Percentiles rank a stretch among this genome's conserved stretches.
These are phyloP conservation scores for Xylaria castorea DNA, from an alignment of 495 filamentous ascomycete genomes.

Conservation along the genomic window DNA sequence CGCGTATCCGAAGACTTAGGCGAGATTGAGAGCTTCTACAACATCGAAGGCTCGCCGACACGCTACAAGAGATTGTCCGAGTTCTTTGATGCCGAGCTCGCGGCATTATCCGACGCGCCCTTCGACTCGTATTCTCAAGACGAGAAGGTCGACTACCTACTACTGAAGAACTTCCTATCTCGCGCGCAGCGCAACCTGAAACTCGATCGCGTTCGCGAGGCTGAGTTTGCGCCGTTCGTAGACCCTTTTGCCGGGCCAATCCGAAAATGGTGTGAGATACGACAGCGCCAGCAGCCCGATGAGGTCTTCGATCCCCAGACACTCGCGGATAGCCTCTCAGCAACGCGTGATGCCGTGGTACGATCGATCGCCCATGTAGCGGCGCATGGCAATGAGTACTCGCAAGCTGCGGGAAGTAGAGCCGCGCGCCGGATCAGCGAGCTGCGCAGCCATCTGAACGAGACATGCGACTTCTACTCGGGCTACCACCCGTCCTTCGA, in stretches of 20 bases:
- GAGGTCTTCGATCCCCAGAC: constrained; percentile 43
- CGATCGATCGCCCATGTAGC: constrained; percentile 34
- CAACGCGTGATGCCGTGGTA: constrained; percentile 34
- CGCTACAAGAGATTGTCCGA: constrained; percentile 36
- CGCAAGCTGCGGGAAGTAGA: constrained; percentile 51
- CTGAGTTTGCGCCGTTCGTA: constrained; percentile 42
- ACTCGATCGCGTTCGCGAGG: constrained; percentile 44
- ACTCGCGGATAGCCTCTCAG: constrained; percentile 44
- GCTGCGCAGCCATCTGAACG: constrained; percentile 45
- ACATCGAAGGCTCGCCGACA: constrained; percentile 42
- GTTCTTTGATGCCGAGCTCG: constrained; percentile 42
- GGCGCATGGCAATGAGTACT: constrained; percentile 36
- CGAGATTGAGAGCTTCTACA: constrained; percentile 45
- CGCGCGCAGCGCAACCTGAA: constrained; percentile 44
- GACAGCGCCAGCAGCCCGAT: constrained; percentile 39
- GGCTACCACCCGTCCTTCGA: constrained; percentile 57
- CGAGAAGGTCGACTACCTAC: constrained; percentile 51
- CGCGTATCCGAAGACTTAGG: constrained; percentile 42
- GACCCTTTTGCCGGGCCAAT: constrained; percentile 46
- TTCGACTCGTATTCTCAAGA: constrained; percentile 49
- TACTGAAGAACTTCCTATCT: constrained; percentile 50
- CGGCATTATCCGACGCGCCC: constrained; percentile 33
- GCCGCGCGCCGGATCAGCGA: constrained; percentile 45
- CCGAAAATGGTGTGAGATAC: constrained; percentile 49
- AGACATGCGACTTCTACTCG: constrained; percentile 53